Percentiles rank a stretch among this genome's conserved stretches.
These are phyloP conservation scores for Rachicladosporium sp. DNA, from an alignment of 2,329 filamentous ascomycete species.

Conservation along the genomic window DNA sequence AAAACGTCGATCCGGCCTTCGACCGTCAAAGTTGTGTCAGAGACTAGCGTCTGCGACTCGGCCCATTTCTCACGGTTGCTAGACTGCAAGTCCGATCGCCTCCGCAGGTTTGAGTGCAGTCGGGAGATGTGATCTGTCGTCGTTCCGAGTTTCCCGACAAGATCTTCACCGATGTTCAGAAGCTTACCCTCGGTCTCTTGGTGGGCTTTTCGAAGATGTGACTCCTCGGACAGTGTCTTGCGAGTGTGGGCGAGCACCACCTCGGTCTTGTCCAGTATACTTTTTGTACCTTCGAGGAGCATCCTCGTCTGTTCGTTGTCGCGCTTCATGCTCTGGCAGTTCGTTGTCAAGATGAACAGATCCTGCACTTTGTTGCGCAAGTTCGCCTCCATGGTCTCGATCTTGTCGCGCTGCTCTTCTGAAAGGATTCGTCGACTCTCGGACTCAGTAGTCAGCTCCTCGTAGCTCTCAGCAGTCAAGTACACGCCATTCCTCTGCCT, in stretches of 20 bases:
- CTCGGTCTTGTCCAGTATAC: conserved; percentile 77
- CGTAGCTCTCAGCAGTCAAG: conserved; percentile 74
- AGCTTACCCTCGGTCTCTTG: conserved; percentile 72
- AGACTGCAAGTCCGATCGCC: conserved; percentile 71
- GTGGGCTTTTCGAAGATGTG: conserved; percentile 67
- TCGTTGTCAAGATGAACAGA: conserved; percentile 72
- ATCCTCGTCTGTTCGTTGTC: conserved; percentile 68
- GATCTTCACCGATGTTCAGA: conserved; percentile 57
- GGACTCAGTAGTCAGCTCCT: conserved; percentile 82
- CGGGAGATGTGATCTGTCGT: conserved; percentile 72
- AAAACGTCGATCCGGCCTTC: conserved; percentile 65
- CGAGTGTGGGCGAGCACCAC: conserved; percentile 67
- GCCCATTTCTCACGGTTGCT: conserved; percentile 71
- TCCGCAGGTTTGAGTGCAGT: conserved; percentile 72
- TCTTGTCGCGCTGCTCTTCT: conserved; percentile 84
- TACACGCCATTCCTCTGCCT: conserved; percentile 92
- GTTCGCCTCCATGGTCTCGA: conserved; percentile 83
- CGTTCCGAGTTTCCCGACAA: conserved; percentile 64
- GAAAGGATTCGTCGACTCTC: conserved; percentile 83
- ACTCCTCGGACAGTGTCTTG: conserved; percentile 67
- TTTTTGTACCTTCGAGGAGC: conserved; percentile 66
- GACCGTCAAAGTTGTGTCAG: conserved; percentile 62
- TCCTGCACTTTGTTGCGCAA: conserved; percentile 90
- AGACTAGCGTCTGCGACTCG: conserved; percentile 61
- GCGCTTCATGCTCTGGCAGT: conserved; percentile 77